Evolutionary conservation across 2,329 filamentous ascomycete species (phyloP).

Genomic region (Claviceps maximensis): DNA sequence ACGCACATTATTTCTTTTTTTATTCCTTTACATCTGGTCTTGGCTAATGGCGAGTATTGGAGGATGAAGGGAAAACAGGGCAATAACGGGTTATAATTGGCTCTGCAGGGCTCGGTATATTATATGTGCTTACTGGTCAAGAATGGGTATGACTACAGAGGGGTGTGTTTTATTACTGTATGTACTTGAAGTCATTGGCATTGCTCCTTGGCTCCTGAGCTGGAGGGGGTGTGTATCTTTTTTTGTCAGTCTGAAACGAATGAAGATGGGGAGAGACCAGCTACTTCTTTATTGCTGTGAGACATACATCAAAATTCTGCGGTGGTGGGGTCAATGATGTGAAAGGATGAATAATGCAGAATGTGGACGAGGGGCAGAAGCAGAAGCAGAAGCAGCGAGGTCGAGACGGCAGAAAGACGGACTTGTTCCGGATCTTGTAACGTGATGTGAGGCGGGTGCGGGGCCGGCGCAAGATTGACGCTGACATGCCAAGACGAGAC

Average conservation of each 20-base stretch:
- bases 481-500: neutral
- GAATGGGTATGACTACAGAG: neutral
- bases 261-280: neutral
- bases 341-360: too few species aligned
- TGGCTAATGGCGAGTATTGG: neutral
- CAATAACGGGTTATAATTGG: neutral
- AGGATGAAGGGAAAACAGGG: neutral
- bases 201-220: slow-evolving; percentile 7
- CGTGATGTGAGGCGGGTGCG: too few species aligned
- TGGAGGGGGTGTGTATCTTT: slow-evolving; percentile 2
- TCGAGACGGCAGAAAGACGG: neutral
- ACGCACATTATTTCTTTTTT: neutral
- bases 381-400: too few species aligned
- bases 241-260: neutral
- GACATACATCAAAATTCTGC: neutral
- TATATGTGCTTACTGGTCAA: neutral
- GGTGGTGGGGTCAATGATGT: neutral
- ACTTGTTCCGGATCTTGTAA: too few species aligned
- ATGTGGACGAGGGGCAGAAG: too few species aligned
- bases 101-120: neutral
- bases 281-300: neutral
- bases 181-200: slow-evolving; percentile 5
- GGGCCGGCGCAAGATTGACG: neutral
- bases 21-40: neutral
- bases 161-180: neutral